Conservation (phyloP, 345 rosid genomes). For the Mallotus nudiflorus region DNA sequence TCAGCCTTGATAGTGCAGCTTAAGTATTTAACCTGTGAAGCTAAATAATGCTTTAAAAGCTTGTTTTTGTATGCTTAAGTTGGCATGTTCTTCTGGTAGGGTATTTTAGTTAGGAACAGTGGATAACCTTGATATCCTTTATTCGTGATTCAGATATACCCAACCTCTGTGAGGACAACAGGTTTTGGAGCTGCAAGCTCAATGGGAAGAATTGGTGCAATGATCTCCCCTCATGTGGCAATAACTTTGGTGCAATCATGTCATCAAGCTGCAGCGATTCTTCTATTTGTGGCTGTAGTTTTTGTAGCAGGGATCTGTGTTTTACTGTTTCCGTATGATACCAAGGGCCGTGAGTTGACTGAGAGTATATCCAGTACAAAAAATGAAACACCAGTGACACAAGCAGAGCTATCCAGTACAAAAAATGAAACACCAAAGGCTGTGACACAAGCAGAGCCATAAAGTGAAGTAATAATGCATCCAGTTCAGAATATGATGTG, state of each 20-base stretch:
- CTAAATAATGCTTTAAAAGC: too few relatives aligned
- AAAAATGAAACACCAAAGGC: conserved; percentile 13
- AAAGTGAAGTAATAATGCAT: not conserved
- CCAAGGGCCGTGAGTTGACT: conserved; percentile 67
- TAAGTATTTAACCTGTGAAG: too few relatives aligned
- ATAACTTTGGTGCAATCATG: conserved; percentile 81
- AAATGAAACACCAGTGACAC: conserved; percentile 3
- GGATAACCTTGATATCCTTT: not conserved
- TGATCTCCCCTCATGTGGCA: conserved; percentile 85
- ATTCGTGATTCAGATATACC: conserved; percentile 55
- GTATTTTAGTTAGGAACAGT: not conserved
- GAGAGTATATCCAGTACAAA: conserved; percentile 41
- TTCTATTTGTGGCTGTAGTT: conserved; percentile 60
- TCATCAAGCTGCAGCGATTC: conserved; percentile 62
- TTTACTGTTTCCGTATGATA: conserved; percentile 75
- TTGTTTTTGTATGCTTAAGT: too few relatives aligned
- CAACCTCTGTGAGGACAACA: conserved; percentile 85
- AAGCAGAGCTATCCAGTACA: conserved; percentile 21
- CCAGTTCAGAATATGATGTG: too few relatives aligned
- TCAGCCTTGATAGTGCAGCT: too few relatives aligned
- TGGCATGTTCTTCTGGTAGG: too few relatives aligned
- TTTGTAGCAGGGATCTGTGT: conserved; percentile 64
- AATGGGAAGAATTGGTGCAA: conserved; percentile 90
- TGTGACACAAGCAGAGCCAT: not conserved
- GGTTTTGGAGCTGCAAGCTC: conserved; percentile 89